Base-by-base conservation (phyloP, 192 early-diverging fungal species). In the Backusella sp. region DNA sequence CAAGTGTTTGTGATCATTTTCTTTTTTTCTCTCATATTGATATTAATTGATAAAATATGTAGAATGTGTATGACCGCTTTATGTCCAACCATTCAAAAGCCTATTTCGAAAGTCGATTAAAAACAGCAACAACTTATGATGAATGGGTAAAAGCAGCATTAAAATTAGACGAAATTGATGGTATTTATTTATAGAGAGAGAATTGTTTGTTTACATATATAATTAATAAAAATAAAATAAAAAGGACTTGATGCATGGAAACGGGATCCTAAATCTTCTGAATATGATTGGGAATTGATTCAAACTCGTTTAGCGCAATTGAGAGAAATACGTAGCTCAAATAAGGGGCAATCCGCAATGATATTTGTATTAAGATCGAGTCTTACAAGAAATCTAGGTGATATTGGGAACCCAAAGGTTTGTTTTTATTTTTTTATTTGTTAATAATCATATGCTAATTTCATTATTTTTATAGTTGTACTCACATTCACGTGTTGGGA, bases 251-350 rank as follows among this genome's bases (percentile, higher is more conserved):
- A 93, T 35, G 75, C 79, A 35, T 95, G 94, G 94, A 93, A 94
- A 74, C 73, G 78, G 21, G 84, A 89, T 72, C 85, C 86, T 12
- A 77, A 75, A 17, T 93, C 91, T 21, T 46, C 79, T 15, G 86
- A 92, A 53, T 95, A 94, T 72, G 94, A 94, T 75, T 91, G 90
- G 77, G 84, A 90, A 44, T 84, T 95, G 49, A 65, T 95, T 19
- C 80, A 90, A 44, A 84, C 84, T 46, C 84, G 92, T 17, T 76
- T 94, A 14, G 67, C 72, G 0, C 89, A 91, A 71, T 73, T 94
- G 46, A 78, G 77, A 66, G 72, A 74, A 4, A 88, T 83, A 8
- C 74, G 91, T 34, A 75, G 82, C 21, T 81, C 37, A 23, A 79
- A 87, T 6, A 84, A 85, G 8, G 89, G 92, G 68, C 75, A 88